phyloP scores from a whole-genome alignment of 768 basidiomycete species.

The Boletus pseudopeckii region DNA sequence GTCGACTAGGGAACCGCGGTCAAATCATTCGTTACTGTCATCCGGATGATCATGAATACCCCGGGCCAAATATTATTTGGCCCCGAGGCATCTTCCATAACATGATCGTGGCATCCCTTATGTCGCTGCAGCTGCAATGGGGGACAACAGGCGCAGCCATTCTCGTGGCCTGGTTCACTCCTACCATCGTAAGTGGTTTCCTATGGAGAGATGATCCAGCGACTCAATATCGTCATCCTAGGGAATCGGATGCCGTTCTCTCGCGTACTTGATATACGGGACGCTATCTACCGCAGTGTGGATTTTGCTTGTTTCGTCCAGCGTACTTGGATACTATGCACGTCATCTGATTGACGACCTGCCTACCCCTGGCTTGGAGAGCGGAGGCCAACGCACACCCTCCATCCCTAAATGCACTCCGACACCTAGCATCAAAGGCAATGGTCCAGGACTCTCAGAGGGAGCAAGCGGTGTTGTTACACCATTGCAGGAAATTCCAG shows the following conservation, averaged over 20 bases:
- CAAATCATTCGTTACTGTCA: constrained; percentile 23
- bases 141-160: constrained; percentile 28
- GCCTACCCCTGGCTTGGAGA: neutral
- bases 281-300: constrained; percentile 27
- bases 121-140: constrained; percentile 32
- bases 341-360: neutral
- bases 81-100: constrained; percentile 22
- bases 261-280: constrained; percentile 30
- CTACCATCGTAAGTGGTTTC: constrained; percentile 23
- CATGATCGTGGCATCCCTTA: constrained; percentile 27
- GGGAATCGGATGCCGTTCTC: constrained; percentile 35
- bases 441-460: neutral
- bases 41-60: neutral
- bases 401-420: too few species aligned
- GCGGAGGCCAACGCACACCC: neutral
- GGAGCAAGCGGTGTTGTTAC: neutral
- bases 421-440: too few species aligned
- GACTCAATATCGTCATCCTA: neutral
- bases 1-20: constrained; percentile 16
- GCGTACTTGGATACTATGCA: constrained; percentile 21
- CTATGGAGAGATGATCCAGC: neutral
- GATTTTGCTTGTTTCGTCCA: constrained; percentile 31
- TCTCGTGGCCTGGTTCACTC: constrained; percentile 28
- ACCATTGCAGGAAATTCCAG: neutral
- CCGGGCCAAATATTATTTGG: constrained; percentile 9